Evolutionary conservation across 192 early-diverging fungal species (phyloP), one percentile per base, ranked within the genome.

Genomic region (Chytriomyces confervae): DNA sequence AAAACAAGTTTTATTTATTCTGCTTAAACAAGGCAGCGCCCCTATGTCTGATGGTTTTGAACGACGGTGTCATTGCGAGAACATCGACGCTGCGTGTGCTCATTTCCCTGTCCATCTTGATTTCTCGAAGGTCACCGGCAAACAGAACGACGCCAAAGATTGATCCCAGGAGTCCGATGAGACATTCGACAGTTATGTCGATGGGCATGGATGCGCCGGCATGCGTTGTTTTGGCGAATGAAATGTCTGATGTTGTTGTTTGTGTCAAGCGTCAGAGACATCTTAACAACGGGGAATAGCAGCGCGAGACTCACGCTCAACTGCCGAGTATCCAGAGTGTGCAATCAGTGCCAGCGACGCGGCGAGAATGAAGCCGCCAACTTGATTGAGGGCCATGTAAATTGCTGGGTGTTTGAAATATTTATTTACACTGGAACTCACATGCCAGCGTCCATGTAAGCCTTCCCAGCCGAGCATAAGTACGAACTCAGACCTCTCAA

Each of bases 81-180:
- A 72, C 50, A 20, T 72, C 70, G 24, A 72, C 24, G 53, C 70
- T 72, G 50, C 70, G 70, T 43, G 16, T 43, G 53, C 70, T 50
- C 10, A 72, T 51, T 18, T 72, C 70, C 45, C 43, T 43, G n/a
- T 50, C 70, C 70, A 72, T 72, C 10, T 9, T 16, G 8, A 72
- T 51, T 16, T 50, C 50, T n/a, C 36, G 13, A 18, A 72, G 36
- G 23, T 50, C 53, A 3, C 70, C 70, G 18, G 70, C 70, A 20
- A 16, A 50, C 13, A 51, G 36, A 20, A 72, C 70, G 53, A 43
- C 53, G 23, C 70, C 70, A 43, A 49, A 13, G 27, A 72, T 60
- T 13, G n/a, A n/a, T 9, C 20, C 20, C 9, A 51, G n/a, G 50
- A 61, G 23, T 16, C 70, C 70, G 13, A 72, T 20, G 27, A 72